Percentiles rank a stretch among this genome's conserved stretches.
These are phyloP conservation scores for Yamadazyma akitaensis DNA, from an alignment of 805 yeast genomes.

Conservation along the genomic window DNA sequence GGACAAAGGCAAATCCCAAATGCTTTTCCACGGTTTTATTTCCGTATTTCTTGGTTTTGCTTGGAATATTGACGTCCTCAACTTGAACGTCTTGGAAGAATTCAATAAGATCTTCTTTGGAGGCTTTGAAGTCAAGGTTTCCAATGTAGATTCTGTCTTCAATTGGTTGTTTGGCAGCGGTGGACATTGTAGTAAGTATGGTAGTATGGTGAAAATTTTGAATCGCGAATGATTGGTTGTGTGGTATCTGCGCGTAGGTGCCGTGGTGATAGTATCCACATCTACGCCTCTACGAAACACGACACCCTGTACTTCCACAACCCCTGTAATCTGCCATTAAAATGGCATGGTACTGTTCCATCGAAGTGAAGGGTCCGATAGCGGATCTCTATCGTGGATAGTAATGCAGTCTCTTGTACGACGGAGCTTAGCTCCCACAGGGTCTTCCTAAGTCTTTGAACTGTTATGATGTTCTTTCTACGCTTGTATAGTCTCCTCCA, in stretches of 20 bases:
- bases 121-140: constrained; percentile 41
- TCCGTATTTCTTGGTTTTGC: constrained; percentile 33
- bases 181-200: not conserved
- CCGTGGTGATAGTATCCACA: no score
- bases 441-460: no score
- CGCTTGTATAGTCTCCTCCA: no score
- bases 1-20: constrained; percentile 61
- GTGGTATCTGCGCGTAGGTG: not conserved
- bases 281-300: no score
- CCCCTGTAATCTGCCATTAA: no score
- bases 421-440: no score
- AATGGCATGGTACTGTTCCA: no score
- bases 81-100: constrained; percentile 48
- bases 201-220: not conserved
- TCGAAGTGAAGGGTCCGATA: no score
- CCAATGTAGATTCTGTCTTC: constrained; percentile 46
- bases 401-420: no score
- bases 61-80: constrained; percentile 50
- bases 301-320: no score
- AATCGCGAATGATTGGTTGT: not conserved
- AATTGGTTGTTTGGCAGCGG: constrained; percentile 16
- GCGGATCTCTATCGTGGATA: no score
- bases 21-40: constrained; percentile 40
- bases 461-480: no score
- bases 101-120: constrained; percentile 42